Percentiles rank a stretch among this genome's conserved stretches.
Evolutionary conservation across 306 rosid genomes (phyloP).

Genomic region (Vigna hirtella): DNA sequence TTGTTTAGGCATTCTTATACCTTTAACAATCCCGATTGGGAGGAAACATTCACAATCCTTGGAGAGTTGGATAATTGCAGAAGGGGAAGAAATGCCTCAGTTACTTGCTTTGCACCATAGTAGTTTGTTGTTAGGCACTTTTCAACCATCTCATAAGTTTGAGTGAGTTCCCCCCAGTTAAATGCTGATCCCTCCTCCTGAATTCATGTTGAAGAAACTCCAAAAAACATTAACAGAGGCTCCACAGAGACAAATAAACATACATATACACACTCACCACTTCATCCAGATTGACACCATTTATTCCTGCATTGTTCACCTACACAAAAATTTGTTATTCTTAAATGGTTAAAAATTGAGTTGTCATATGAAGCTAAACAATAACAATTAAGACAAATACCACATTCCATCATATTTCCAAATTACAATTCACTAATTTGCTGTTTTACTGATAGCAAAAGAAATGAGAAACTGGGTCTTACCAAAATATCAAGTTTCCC

Average conservation of each 20-base stretch:
- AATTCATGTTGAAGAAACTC: slow-evolving; percentile 7
- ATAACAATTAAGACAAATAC: background rate
- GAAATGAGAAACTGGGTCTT: background rate
- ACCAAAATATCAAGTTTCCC: slow-evolving; percentile 60
- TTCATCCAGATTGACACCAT: slow-evolving; percentile 32
- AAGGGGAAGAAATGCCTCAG: slow-evolving; percentile 47
- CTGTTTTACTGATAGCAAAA: background rate
- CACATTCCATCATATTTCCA: background rate
- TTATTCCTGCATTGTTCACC: slow-evolving; percentile 51
- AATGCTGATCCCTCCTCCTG: slow-evolving; percentile 19
- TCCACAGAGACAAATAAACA: background rate
- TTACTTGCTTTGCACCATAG: slow-evolving; percentile 41
- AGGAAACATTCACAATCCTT: slow-evolving; percentile 49
- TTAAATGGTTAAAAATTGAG: background rate
- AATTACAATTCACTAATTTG: background rate
- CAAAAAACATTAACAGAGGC: background rate
- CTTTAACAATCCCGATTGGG: slow-evolving; percentile 26
- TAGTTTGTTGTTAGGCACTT: slow-evolving; percentile 43
- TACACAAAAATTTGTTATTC: slow-evolving; percentile 15
- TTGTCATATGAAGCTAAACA: background rate
- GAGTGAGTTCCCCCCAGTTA: slow-evolving; percentile 4
- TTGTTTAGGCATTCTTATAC: slow-evolving; percentile 19
- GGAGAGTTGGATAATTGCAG: slow-evolving; percentile 44
- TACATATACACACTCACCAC: background rate
- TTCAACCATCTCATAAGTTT: slow-evolving; percentile 37